Percentiles rank a stretch among this genome's conserved stretches.
These are phyloP conservation scores for Aristolochia fimbriata DNA, from an alignment of 164 flowering plant genomes.

Conservation along the genomic window DNA sequence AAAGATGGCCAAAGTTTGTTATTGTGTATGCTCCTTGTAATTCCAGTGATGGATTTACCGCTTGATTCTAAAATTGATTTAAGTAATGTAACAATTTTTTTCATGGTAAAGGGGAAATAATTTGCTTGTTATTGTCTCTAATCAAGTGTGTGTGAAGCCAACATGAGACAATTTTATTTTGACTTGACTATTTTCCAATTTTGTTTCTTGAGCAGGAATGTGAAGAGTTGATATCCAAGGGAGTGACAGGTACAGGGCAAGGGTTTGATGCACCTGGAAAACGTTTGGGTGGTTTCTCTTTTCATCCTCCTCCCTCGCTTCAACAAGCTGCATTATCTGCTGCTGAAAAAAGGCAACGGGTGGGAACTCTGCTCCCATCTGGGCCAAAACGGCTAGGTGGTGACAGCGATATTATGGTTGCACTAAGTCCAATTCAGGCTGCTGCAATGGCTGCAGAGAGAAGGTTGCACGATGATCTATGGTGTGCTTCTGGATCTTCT, in stretches of 20 bases:
- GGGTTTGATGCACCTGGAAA: constrained; percentile 90
- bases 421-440: constrained; percentile 94
- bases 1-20: no score
- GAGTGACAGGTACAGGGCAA: constrained; percentile 64
- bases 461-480: constrained; percentile 78
- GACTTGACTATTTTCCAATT: constrained; percentile 1
- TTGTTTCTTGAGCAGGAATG: constrained; percentile 50
- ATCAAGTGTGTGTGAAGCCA: not conserved
- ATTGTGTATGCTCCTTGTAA: no score
- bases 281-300: constrained; percentile 74
- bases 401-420: constrained; percentile 59
- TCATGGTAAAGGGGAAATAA: no score
- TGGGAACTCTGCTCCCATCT: constrained; percentile 59
- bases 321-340: constrained; percentile 60
- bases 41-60: no score
- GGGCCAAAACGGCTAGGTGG: constrained; percentile 93
- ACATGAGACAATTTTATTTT: not conserved
- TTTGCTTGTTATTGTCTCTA: no score
- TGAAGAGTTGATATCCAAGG: constrained; percentile 75
- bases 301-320: constrained; percentile 64
- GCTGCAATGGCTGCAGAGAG: constrained; percentile 99
- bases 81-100: no score
- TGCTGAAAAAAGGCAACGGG: constrained; percentile 64
- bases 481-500: constrained; percentile 71
- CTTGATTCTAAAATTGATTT: no score